phyloP scores from a whole-genome alignment of 208 protist genomes.

The Trypanosomatidae sp. region DNA sequence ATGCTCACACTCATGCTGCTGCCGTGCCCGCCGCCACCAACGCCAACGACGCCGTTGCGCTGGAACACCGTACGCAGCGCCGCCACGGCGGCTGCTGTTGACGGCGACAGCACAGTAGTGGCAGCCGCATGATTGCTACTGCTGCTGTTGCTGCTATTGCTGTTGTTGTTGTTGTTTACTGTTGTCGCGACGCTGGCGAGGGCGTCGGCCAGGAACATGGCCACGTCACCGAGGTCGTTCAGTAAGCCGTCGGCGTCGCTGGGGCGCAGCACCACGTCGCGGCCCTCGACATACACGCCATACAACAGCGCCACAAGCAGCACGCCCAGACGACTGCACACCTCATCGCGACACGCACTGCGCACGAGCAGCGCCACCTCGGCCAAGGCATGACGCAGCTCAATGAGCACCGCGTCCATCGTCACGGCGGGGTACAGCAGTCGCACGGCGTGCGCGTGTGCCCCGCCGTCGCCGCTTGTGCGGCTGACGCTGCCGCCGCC shows the following conservation, averaged over 20 bases:
- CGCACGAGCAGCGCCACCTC: slow-evolving; percentile 1
- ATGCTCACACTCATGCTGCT: no score
- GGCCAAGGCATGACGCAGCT: not conserved
- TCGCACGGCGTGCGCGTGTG: no score
- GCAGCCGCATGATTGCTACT: no score
- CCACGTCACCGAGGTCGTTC: slow-evolving; percentile 19
- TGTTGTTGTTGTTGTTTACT: not conserved
- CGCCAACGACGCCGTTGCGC: no score
- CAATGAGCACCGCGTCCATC: slow-evolving; percentile 8
- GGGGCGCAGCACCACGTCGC: slow-evolving; percentile 18
- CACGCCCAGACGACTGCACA: slow-evolving; percentile 9
- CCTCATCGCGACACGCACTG: not conserved
- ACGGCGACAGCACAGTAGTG: no score
- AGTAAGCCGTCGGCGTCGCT: slow-evolving; percentile 19
- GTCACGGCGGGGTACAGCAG: slow-evolving; percentile 11
- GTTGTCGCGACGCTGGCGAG: not conserved
- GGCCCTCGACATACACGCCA: slow-evolving; percentile 18
- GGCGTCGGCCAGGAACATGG: slow-evolving; percentile 1
- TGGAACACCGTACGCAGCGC: no score
- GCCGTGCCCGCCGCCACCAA: no score
- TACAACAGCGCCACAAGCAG: slow-evolving; percentile 29
- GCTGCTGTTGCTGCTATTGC: not conserved
- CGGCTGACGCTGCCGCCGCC: slow-evolving; percentile 5
- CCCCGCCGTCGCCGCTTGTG: not conserved
- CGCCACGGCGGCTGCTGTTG: no score